phyloP scores from a whole-genome alignment of 441 rosid species.

The Erodium trifolium region DNA sequence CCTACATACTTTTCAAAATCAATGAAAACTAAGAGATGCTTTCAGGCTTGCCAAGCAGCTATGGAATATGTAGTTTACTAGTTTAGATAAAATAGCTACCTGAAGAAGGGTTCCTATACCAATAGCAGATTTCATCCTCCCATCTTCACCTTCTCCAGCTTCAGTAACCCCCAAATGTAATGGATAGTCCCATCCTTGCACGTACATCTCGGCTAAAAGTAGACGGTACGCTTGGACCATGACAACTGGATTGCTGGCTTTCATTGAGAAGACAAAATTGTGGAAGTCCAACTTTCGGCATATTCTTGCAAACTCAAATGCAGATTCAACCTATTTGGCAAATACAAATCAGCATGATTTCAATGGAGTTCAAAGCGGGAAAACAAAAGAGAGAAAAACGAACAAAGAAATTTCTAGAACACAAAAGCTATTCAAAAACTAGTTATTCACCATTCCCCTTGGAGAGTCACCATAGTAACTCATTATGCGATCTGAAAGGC shows the following conservation, averaged over 20 bases:
- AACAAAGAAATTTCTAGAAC: too few relatives aligned
- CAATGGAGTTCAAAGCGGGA: not conserved
- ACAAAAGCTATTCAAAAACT: not conserved
- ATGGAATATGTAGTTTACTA: slow-evolving; percentile 5
- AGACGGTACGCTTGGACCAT: slow-evolving; percentile 98
- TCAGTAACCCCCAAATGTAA: slow-evolving; percentile 95
- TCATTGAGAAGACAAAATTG: slow-evolving; percentile 94
- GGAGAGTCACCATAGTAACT: slow-evolving; percentile 98
- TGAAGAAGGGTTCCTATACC: slow-evolving; percentile 94
- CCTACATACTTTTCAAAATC: too few relatives aligned
- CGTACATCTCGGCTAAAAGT: slow-evolving; percentile 93
- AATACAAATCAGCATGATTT: slow-evolving; percentile 18
- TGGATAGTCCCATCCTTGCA: slow-evolving; percentile 95
- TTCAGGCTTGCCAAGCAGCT: too few relatives aligned
- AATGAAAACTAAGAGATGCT: too few relatives aligned
- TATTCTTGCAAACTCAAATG: slow-evolving; percentile 91
- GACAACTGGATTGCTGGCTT: slow-evolving; percentile 96
- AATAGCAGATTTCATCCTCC: slow-evolving; percentile 97
- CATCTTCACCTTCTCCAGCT: slow-evolving; percentile 99
- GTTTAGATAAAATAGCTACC: slow-evolving; percentile 31
- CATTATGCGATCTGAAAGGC: slow-evolving; percentile 98
- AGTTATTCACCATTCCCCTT: slow-evolving; percentile 72
- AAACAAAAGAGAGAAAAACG: not conserved
- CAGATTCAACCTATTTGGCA: slow-evolving; percentile 78
- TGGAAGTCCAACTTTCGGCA: slow-evolving; percentile 89